Evolutionary conservation across 345 rosid species (phyloP), one percentile per base, ranked within the genome.

Genomic region (Dimocarpus longan): DNA sequence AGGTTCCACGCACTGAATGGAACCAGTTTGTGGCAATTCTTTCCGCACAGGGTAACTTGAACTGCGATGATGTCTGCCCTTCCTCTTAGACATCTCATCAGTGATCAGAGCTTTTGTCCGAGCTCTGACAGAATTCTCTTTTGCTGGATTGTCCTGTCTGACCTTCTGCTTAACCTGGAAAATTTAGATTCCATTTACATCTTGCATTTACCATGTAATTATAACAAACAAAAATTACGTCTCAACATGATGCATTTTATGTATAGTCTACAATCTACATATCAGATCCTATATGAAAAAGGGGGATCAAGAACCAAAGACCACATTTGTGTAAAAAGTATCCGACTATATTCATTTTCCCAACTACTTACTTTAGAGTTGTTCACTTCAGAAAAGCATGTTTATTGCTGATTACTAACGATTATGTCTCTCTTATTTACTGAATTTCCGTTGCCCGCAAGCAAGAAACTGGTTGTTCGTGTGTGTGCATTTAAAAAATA

Each of bases 81-180:
- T 93, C 87, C 66, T 87, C 80, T 82, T 89, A 40, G 82, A 76
- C 74, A 81, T 82, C 78, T 95, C 98, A 15, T 91, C 95, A 3
- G 60, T 22, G 24, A 90, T 76, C 26, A 90, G 86, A 68, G 95
- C 88, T 81, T 90, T 95, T 6, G 90, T 59, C 82, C 90, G 78
- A 54, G 94, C 86, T 78, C 74, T 89, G 6, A 90, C 89, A 13
- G 95, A 89, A 39, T 32, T 74, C 89, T 90, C 91, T 64, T 79
- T 72, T 22, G 74, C 82, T n/a, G 88, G 50, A 67, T 62, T 77
- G 37, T 82, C 66, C 37, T 59, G 78, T 56, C 37, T 81, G 26
- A 68, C 67, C 82, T 82, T 82, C 79, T 84, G 89, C 63, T 83
- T 80, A 76, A 79, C 87, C 88, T 89, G 84, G 22, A 48, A 76